Evolutionary conservation across 1,139 yeast genomes (phyloP), one percentile per base, ranked within the genome.

Genomic region (Zygosaccharomyces sapae): DNA sequence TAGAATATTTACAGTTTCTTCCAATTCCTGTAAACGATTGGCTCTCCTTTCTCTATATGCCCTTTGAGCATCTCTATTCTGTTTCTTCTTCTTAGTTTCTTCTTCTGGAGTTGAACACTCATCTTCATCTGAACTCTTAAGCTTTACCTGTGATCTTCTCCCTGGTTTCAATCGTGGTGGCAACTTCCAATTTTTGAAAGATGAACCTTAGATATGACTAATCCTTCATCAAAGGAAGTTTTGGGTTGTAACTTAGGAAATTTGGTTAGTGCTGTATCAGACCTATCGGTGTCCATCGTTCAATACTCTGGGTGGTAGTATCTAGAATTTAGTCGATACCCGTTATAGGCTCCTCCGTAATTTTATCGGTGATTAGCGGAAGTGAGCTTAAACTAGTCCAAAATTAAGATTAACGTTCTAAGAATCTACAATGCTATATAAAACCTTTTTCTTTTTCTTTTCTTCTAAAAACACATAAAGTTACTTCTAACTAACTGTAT

Each of bases 11-110:
- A 52, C 95, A 69, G 68, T 72, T 7, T 68, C 75, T 58, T 81
- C 86, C 40, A 81, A 67, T 55, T 78, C 84, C 22, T 72, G 69
- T 4, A 81, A 79, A 39, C 65, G 59, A 13, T 65, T 65, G 4
- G 70, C 69, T 34, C 66, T 59, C 43, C 72, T 59, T 43, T 68
- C 71, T 42, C 72, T 55, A 41, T 89, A 90, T 0, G 97, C 97
- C 47, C 97, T 69, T 69, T 89, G 97, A 2, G 97, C 97, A 24
- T 95, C 96, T 50, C 97, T 74, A 64, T 90, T 90, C 68, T 90
- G 97, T 0, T 96, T 95, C 67, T 89, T 88, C 49, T 96, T 72
- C 61, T 86, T 86, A 38, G 83, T 77, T 1, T 85, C 84, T 0
- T 85, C 80, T 44, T 72, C 76, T 6, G 59, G 38, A 42, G 30